phyloP scores from a whole-genome alignment of 2,329 filamentous ascomycete species.

The Fusarium sp. region DNA sequence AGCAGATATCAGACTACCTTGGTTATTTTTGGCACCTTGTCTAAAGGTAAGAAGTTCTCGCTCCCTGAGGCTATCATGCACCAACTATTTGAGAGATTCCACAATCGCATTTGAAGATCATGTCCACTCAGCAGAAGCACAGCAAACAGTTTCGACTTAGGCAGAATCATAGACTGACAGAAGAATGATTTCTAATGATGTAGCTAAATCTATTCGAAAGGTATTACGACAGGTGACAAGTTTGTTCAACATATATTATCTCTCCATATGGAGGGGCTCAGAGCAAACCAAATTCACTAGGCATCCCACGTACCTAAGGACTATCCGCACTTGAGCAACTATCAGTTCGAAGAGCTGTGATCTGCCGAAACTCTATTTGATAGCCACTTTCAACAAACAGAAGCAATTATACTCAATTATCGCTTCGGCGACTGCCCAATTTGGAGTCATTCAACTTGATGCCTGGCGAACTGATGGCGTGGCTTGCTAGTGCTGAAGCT shows the following conservation, averaged over 20 bases:
- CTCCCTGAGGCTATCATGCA: not conserved
- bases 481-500: slow-evolving; percentile 30
- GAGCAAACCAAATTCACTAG: not conserved
- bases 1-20: too few species aligned
- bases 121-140: not conserved
- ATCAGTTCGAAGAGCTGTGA: not conserved
- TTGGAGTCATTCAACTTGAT: not conserved
- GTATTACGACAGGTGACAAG: not conserved
- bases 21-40: too few species aligned
- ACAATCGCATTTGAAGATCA: not conserved
- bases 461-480: slow-evolving; percentile 21
- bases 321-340: not conserved
- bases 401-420: slow-evolving; percentile 2
- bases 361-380: not conserved
- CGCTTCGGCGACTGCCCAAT: slow-evolving; percentile 10
- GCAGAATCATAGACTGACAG: not conserved
- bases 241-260: too few species aligned
- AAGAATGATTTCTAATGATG: not conserved
- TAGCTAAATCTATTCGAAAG: not conserved
- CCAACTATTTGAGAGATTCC: not conserved
- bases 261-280: not conserved
- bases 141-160: not conserved
- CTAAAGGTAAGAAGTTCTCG: too few species aligned
- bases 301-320: not conserved
- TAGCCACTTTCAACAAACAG: not conserved